Base-by-base conservation (phyloP, 345 rosid species). In the Zanthoxylum bungeanum region DNA sequence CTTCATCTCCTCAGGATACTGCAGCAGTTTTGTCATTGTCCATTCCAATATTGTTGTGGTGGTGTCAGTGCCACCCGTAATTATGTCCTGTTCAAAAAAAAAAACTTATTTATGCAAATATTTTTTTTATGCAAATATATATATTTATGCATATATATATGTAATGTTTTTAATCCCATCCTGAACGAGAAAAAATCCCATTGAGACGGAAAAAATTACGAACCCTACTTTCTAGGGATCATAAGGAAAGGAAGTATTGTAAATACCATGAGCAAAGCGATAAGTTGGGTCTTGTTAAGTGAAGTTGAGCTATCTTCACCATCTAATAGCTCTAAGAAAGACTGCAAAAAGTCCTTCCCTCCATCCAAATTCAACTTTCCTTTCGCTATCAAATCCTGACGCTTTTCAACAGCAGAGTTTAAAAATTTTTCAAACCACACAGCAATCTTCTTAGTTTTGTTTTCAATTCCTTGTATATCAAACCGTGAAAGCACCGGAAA, bases 261-360 rank as follows among this genome's bases (percentile, higher is more conserved):
- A n/a, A n/a, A 40, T 81, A 83, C 89, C 78, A 69, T 7, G 7
- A 86, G 44, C 64, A 80, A 9, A 44, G 77, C 83, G 72, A 81
- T 83, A 67, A 86, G 47, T 14, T 81, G 73, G 36, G 37, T 37
- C 16, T 2, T 52, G 1, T 75, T 62, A 11, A 79, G 68, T 4
- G 81, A 70, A 1, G 30, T 37, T 33, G 42, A 72, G 2, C 39
- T 28, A 22, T 69, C 79, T 21, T 57, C 68, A 30, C 57, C 2
- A n/a, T 72, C 75, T 60, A 4, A 58, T 7, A 68, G 56, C 16
- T 81, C 77, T 66, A 81, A 50, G 9, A 86, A 68, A 56, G 66
- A 16, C 33, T 72, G 79, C 81, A 81, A n/a, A 40, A 83, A 79
- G 53, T 78, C 78, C n/a, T 40, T 56, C 6, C 70, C 19, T 31